Evolutionary conservation across 2,329 filamentous ascomycete species (phyloP), one percentile per base, ranked within the genome.

Genomic region (Aspergillus candidus): DNA sequence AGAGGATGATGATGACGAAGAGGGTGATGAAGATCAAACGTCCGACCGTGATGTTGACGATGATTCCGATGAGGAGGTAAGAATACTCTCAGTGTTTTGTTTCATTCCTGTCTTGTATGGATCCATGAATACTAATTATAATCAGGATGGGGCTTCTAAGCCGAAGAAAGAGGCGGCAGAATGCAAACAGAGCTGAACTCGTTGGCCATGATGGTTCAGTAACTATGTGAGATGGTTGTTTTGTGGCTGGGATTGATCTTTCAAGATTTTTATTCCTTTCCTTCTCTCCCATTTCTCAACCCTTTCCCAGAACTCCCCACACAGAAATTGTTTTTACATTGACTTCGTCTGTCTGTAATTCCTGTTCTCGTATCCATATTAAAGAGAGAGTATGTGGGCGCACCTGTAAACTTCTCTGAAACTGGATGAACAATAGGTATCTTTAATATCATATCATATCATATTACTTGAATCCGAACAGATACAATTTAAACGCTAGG

Each of bases 121-220:
- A 2, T 40, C 6, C 52, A 44, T 41, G 14, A 15, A 32, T 36
- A 51, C 62, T 65, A 49, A 60, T 38, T 44, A 8, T 22, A 48
- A 36, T n/a, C 57, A 94, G 88, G 87, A 94, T 64, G 88, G 90
- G 65, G 82, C 81, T 53, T 83, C 85, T 58, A 94, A 91, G 78
- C 88, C 89, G 47, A 94, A 94, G 78, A 88, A 93, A 73, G 88
- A 94, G 72, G 83, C 88, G 56, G 87, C 89, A 56, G 89, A 95
- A 75, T 95, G 89, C 82, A 95, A 95, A 79, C 88, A 94, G 74
- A 94, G 87, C 74, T 94, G 80, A 77, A 72, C 3, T 27, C 22
- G 8, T 27, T 3, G 10, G 6, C 22, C 22, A 27, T 7, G 22
- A 27, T 27, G 22, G 22, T 27, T 27, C 7, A 27, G 22, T 8